Evolutionary conservation across 2,329 filamentous ascomycete species (phyloP), one percentile per base, ranked within the genome.

Genomic region (Monilinia fructicola): DNA sequence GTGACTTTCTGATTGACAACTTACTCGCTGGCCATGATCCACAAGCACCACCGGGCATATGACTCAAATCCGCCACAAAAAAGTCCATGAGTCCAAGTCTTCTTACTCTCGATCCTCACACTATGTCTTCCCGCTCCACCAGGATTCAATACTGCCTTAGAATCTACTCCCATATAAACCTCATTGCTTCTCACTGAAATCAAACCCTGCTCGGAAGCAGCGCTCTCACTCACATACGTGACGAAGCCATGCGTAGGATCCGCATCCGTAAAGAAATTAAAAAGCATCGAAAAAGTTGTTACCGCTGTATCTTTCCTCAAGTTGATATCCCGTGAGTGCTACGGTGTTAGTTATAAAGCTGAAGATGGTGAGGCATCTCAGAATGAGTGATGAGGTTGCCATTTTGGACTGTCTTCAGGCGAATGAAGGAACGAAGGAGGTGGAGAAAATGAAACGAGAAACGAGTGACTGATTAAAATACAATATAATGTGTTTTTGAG

Each of bases 121-220:
- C 87, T 90, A 14, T 81, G 80, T 35, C 83, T 76, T 1, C 62
- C 62, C 3, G 52, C 23, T 14, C 62, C 62, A 56, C 16, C n/a
- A 35, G 50, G 35, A 42, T 16, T 56, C 52, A 64, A 48, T 7
- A 90, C 79, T 73, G 90, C 88, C 64, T 76, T 81, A 73, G 82
- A 78, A 77, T 92, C 90, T 55, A 89, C 87, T 55, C 89, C 89
- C 67, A 92, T 84, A 76, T 87, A 89, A 72, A 91, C 79, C 65
- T 83, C 79, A 60, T 14, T 61, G 35, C 61, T 80, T 79, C 67
- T 80, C 75, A 69, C 42, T 5, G 48, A 52, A 23, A 64, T 63
- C 38, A 66, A 48, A 2, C 58, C 65, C 38, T 64, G 52, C 38
- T 64, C n/a, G 2, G 52, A 54, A 12, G 65, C 65, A 54, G n/a